Percentiles rank a stretch among this genome's conserved stretches.
phyloP scores from a whole-genome alignment of 1,284 basidiomycete genomes.

The Sanguinoderma infundibulare region DNA sequence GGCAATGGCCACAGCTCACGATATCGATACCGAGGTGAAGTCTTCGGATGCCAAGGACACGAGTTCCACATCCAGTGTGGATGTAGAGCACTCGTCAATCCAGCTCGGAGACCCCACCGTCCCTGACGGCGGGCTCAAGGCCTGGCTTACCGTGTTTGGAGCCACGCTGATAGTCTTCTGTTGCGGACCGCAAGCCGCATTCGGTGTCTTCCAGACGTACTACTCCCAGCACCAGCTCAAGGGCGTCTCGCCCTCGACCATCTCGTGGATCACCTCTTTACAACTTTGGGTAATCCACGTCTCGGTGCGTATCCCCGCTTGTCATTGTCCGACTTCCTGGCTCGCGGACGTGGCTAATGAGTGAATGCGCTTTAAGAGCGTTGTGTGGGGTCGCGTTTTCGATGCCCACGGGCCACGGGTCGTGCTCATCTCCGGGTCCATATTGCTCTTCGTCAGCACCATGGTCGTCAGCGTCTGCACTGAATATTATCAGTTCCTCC shows the following conservation, averaged over 20 bases:
- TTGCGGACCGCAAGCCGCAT: conserved; percentile 42
- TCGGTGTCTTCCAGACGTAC: conserved; percentile 47
- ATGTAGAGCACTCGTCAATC: not conserved
- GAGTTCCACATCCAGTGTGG: not conserved
- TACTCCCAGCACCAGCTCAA: conserved; percentile 45
- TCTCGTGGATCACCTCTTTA: conserved; percentile 52
- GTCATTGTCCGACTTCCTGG: no score
- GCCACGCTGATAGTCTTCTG: conserved; percentile 40
- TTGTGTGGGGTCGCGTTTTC: conserved; percentile 37
- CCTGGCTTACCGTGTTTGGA: conserved; percentile 42
- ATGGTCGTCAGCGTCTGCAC: conserved; percentile 42
- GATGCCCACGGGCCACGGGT: conserved; percentile 40
- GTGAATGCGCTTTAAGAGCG: conserved; percentile 28
- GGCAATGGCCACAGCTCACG: not conserved
- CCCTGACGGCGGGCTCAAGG: conserved; percentile 33
- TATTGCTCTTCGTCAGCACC: conserved; percentile 37
- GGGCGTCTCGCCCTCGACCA: conserved; percentile 39
- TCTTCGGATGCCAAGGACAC: not conserved
- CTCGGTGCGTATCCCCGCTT: conserved; percentile 45
- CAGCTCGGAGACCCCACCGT: not conserved
- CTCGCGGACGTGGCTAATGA: no score
- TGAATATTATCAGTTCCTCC: conserved; percentile 41
- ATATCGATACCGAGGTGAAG: no score
- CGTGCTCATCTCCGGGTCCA: conserved; percentile 37
- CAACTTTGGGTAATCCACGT: conserved; percentile 44